Conservation (phyloP, 2,329 filamentous ascomycete genomes). For the Didymella keratinophila region DNA sequence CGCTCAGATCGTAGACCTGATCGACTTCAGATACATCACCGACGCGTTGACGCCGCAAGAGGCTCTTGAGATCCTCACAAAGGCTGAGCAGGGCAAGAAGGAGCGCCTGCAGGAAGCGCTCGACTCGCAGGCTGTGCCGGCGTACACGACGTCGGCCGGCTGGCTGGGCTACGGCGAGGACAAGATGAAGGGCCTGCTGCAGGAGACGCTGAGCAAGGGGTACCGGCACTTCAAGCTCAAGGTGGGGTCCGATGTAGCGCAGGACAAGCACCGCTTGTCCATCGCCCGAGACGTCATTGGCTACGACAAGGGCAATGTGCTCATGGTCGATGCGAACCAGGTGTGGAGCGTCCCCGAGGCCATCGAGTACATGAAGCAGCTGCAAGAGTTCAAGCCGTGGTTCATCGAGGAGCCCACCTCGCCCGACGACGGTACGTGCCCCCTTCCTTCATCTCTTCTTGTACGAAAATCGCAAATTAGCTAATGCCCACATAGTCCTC, state of each 20-base stretch:
- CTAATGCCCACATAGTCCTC: constrained; percentile 71
- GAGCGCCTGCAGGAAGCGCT: constrained; percentile 77
- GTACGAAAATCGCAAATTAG: too few species aligned
- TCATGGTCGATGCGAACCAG: constrained; percentile 96
- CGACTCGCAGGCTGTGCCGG: constrained; percentile 77
- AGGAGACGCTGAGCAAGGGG: constrained; percentile 77
- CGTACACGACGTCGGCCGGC: constrained; percentile 88
- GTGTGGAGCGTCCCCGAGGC: constrained; percentile 91
- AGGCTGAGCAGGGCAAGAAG: constrained; percentile 71
- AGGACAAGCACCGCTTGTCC: constrained; percentile 72
- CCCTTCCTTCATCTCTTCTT: not conserved
- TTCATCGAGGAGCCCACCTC: constrained; percentile 95
- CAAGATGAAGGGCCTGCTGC: constrained; percentile 79
- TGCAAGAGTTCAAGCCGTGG: constrained; percentile 85
- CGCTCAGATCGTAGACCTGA: constrained; percentile 84
- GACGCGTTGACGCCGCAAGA: constrained; percentile 91
- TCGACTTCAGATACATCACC: constrained; percentile 94
- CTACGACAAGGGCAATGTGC: constrained; percentile 80
- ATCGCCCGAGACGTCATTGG: constrained; percentile 84
- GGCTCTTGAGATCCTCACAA: constrained; percentile 74
- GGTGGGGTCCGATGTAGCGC: constrained; percentile 76
- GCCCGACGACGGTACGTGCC: constrained; percentile 71
- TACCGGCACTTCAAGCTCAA: constrained; percentile 93
- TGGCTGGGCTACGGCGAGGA: constrained; percentile 92
- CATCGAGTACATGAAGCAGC: constrained; percentile 83